Percentiles rank a stretch among this genome's conserved stretches.
phyloP scores from a whole-genome alignment of 179 eudicot species.

The Spergularia azorica region DNA sequence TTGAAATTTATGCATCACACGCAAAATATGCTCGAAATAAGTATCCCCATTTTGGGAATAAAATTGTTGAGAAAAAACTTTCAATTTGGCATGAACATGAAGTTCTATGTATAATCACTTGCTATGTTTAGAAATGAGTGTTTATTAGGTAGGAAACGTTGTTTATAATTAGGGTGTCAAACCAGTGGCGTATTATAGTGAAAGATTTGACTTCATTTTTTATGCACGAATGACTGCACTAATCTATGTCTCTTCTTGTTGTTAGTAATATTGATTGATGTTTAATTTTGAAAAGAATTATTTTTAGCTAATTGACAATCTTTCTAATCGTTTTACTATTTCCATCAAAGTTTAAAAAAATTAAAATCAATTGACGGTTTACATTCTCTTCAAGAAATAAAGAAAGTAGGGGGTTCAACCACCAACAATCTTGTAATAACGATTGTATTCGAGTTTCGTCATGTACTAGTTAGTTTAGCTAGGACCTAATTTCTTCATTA shows the following conservation, averaged over 20 bases:
- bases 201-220: neutral
- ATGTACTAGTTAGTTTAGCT: neutral
- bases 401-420: neutral
- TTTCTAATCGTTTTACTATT: no score
- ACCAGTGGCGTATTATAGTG: neutral
- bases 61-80: neutral
- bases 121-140: constrained; percentile 1
- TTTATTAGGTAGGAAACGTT: neutral
- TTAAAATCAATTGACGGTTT: neutral
- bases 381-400: neutral
- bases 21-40: neutral
- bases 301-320: neutral
- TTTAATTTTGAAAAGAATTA: neutral
- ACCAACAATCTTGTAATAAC: neutral
- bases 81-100: neutral
- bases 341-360: neutral
- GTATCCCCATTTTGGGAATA: neutral
- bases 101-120: neutral
- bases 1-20: neutral
- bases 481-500: neutral
- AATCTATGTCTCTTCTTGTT: neutral
- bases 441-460: neutral
- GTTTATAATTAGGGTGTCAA: neutral
- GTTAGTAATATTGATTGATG: neutral
- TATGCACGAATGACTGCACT: constrained; percentile 4